Evolutionary conservation across 140 eudicot species (phyloP).

Genomic region (Ambrosia hybrid): DNA sequence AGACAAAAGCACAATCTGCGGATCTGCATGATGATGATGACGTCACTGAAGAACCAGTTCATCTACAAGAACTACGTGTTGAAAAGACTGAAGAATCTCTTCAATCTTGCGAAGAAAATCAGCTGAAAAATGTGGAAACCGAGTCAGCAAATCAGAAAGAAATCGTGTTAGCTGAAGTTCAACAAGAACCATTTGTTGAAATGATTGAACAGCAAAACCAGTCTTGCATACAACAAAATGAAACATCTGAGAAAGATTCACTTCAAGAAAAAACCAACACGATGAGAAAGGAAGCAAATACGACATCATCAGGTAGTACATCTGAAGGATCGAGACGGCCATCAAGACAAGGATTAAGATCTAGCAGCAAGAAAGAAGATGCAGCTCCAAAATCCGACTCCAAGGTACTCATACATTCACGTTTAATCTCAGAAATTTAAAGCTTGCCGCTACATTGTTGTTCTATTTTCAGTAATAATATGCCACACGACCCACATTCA

Average conservation of each 20-base stretch:
- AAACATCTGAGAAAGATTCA: slow-evolving; percentile 4
- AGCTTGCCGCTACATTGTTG: neutral
- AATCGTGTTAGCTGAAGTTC: slow-evolving; percentile 13
- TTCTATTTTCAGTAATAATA: neutral
- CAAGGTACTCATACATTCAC: slow-evolving; percentile 27
- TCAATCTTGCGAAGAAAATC: slow-evolving; percentile 22
- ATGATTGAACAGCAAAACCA: neutral
- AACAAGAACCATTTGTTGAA: slow-evolving; percentile 11
- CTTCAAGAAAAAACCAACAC: slow-evolving; percentile 3
- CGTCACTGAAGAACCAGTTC: slow-evolving; percentile 16
- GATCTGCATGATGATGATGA: slow-evolving; percentile 13
- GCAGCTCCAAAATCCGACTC: slow-evolving; percentile 1
- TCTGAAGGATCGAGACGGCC: slow-evolving; percentile 21
- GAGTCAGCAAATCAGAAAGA: slow-evolving; percentile 29
- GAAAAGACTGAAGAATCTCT: slow-evolving; percentile 11
- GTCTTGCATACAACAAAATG: slow-evolving; percentile 8
- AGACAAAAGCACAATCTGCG: neutral
- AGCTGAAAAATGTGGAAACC: slow-evolving; percentile 11
- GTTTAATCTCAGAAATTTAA: no score
- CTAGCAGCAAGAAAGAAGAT: slow-evolving; percentile 30
- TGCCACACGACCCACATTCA: neutral
- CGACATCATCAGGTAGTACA: slow-evolving; percentile 12
- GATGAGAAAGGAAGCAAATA: neutral
- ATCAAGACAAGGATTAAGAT: slow-evolving; percentile 27
- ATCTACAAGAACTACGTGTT: slow-evolving; percentile 17